Evolutionary conservation across 345 rosid species (phyloP), one percentile per base, ranked within the genome.

Genomic region (Eucalyptus marginata): DNA sequence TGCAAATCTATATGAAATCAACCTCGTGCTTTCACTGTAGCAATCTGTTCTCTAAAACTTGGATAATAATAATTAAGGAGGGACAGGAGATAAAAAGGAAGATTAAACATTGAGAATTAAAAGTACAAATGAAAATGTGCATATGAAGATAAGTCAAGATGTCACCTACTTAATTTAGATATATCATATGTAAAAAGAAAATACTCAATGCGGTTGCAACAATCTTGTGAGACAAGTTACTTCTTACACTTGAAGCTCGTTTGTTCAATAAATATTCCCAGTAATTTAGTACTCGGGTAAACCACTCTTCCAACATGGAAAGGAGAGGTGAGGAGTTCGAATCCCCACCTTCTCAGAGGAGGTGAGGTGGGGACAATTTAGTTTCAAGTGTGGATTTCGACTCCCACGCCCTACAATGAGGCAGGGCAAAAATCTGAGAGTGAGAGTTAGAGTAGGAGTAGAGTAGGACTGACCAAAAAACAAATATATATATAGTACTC

Each of bases 371-470:
- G 46, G 8, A 15, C 3, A 0, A 50, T 50, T 50, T 50, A 15
- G 16, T 50, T 50, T 50, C 20, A 50, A 50, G 52, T 50, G 52
- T 50, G 17, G 0, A 0, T 50, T 50, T 50, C 3, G 20, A 50
- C 20, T 16, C 3, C 0, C 7, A 50, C 3, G 7, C 20, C 20
- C 52, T 15, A 0, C 1, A 50, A 6, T 0, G 0, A 50, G 52
- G 20, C 0, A 50, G 7, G 1, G 1, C 52, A 50, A 50, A 50
- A 50, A 7, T 50, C 18, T 50, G 0, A 50, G 7, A 50, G 8
- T 50, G 20, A 50, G 20, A 15, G 20, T 50, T 50, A 16, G 18
- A 50, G 18, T 44, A 44, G 46, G 46, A 44, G 46, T 44, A 44
- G 7, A 44, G 8, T 49, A 49, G 0, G 4, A 49, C 14, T 4